Base-by-base conservation (phyloP, 805 yeast genomes). In the Sungouiozyma intestinalis region DNA sequence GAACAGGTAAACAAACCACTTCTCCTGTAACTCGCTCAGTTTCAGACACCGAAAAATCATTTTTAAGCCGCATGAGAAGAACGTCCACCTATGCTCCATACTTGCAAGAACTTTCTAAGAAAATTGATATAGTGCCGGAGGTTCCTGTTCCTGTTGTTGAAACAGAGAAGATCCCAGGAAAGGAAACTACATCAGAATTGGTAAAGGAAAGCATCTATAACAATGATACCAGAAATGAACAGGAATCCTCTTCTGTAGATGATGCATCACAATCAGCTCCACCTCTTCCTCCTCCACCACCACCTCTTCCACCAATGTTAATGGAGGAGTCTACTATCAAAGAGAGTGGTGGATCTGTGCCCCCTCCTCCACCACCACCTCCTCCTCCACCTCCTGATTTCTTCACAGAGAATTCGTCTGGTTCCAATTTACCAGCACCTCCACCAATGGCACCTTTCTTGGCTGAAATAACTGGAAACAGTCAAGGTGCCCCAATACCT, bases 361-460 rank as follows among this genome's bases (percentile, higher is more conserved):
- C 39, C 9, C 14, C 40, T 14, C 32, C 36, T 36, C 43, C 41
- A n/a, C 42, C 50, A 6, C 54, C 60, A 3, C 54, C 64, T 1
- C 63, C 65, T 14, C 65, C 66, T 6, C 61, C 62, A 3, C 60
- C 66, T n/a, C 65, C 51, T 19, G 39, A 51, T 3, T 39, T 63
- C 21, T 56, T 63, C 2, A 13, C 40, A 3, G 33, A 33, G 6
- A 63, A 65, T 8, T 64, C 69, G 17, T 62, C 64, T 8, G 41
- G 39, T 2, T 41, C 45, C 14, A 33, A 36, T 4, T 53, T 62
- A 16, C 53, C 58, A 5, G 33, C 44, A 7, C 44, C 47, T 21
- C 18, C 50, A 20, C 45, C 45, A 6, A 42, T 49, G 14, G 43
- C 48, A 17, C 48, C 51, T 20, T 43, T 44, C 7, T 48, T 50